These are phyloP conservation scores for Cantharellus cinnabarinus DNA, from an alignment of 768 basidiomycete genomes.

Conservation along the genomic window DNA sequence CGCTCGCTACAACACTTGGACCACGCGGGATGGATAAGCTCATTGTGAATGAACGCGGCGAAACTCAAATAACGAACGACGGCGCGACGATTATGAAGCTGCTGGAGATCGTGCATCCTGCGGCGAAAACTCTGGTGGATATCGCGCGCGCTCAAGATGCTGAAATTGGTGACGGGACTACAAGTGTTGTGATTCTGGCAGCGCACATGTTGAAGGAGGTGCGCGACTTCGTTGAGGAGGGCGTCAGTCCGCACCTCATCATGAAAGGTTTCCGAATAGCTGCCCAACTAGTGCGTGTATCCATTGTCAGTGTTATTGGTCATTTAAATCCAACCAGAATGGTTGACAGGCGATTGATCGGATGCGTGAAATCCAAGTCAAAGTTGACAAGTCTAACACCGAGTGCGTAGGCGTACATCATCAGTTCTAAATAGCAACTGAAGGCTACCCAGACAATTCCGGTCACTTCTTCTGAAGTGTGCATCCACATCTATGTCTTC, in stretches of 20 bases:
- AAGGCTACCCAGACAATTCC: constrained; percentile 48
- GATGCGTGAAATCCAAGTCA: constrained; percentile 77
- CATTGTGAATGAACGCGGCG: constrained; percentile 81
- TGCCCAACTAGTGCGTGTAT: constrained; percentile 47
- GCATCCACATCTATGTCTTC: constrained; percentile 99
- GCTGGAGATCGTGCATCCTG: constrained; percentile 94
- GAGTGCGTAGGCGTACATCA: constrained; percentile 33
- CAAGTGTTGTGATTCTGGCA: constrained; percentile 84
- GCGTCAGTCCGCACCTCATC: constrained; percentile 91
- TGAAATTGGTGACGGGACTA: constrained; percentile 96
- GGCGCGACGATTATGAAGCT: constrained; percentile 96
- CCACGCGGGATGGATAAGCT: constrained; percentile 98
- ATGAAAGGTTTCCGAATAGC: constrained; percentile 91
- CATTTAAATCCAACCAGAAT: background rate
- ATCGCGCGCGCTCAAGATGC: constrained; percentile 97
- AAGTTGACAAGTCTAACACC: constrained; percentile 73
- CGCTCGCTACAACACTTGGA: constrained; percentile 85
- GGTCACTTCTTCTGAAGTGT: constrained; percentile 83
- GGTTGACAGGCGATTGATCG: constrained; percentile 50
- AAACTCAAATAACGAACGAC: constrained; percentile 98
- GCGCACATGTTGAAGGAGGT: constrained; percentile 90
- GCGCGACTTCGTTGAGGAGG: constrained; percentile 81
- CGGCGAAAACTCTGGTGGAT: constrained; percentile 92
- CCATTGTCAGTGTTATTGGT: background rate
- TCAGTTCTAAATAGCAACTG: background rate